These are phyloP conservation scores for Kluyveromyces lactis DNA, from an alignment of 805 yeast species.

Conservation along the genomic window DNA sequence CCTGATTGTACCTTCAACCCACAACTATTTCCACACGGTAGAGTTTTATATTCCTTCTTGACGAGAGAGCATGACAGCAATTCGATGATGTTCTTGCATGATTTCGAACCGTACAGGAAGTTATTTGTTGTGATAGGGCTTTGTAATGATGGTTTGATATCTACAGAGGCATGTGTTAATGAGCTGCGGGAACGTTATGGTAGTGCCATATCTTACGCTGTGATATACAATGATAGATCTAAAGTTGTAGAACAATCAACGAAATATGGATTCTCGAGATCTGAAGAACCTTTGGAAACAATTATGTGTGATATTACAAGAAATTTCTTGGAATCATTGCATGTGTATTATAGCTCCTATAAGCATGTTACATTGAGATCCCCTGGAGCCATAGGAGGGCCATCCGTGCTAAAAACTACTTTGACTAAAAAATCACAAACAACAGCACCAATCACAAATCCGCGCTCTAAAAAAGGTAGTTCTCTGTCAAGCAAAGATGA, in stretches of 20 bases:
- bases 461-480: neutral
- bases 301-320: conserved; percentile 65
- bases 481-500: neutral
- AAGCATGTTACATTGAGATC: conserved; percentile 75
- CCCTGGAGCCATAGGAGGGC: conserved; percentile 58
- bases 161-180: conserved; percentile 23
- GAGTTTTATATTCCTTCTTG: conserved; percentile 51
- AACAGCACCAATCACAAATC: neutral
- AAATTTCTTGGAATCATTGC: conserved; percentile 53
- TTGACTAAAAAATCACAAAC: conserved; percentile 23
- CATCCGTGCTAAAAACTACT: conserved; percentile 32
- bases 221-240: conserved; percentile 14
- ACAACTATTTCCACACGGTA: conserved; percentile 74
- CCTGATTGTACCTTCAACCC: conserved; percentile 63
- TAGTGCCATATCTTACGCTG: conserved; percentile 24
- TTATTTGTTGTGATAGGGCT: conserved; percentile 55
- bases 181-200: conserved; percentile 31
- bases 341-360: conserved; percentile 63
- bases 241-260: neutral
- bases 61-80: conserved; percentile 30
- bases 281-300: conserved; percentile 40
- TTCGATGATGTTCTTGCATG: conserved; percentile 62
- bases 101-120: conserved; percentile 84
- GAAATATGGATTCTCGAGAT: conserved; percentile 2
- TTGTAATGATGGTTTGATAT: conserved; percentile 16